Conservation (phyloP, 306 rosid genomes). For the Prunus salicina region DNA sequence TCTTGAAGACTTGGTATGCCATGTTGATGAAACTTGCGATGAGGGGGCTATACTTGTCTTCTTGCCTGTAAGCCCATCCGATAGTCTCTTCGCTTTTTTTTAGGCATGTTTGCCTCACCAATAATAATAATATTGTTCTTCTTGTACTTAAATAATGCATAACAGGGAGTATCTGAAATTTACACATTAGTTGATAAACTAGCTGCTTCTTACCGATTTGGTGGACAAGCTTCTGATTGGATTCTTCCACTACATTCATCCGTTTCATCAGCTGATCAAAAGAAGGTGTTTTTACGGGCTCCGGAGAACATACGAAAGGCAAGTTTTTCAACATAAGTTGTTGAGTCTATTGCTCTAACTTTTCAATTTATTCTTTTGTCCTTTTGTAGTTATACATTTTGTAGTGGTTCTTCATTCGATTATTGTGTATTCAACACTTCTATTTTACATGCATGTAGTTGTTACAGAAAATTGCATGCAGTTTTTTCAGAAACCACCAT, state of each 20-base stretch:
- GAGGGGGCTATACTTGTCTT: slow-evolving; percentile 92
- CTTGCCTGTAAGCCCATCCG: slow-evolving; percentile 69
- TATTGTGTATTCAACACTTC: not conserved
- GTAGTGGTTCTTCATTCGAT: not conserved
- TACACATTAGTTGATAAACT: slow-evolving; percentile 65
- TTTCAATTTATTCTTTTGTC: not conserved
- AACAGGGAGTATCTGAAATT: slow-evolving; percentile 83
- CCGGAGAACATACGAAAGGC: slow-evolving; percentile 80
- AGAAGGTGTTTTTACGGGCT: slow-evolving; percentile 78
- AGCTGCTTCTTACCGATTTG: slow-evolving; percentile 75
- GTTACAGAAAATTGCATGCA: not conserved
- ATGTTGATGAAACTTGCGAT: slow-evolving; percentile 65
- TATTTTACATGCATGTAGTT: not conserved
- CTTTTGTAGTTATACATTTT: not conserved
- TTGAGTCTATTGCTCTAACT: slow-evolving; percentile 5
- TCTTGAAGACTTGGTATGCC: slow-evolving; percentile 82
- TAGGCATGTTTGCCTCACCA: not conserved
- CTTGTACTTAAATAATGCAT: slow-evolving; percentile 8
- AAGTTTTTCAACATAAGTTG: slow-evolving; percentile 23
- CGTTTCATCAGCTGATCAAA: slow-evolving; percentile 72
- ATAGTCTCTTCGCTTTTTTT: slow-evolving; percentile 22
- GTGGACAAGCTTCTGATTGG: slow-evolving; percentile 92
- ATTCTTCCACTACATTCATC: slow-evolving; percentile 87
- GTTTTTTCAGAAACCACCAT: not conserved
- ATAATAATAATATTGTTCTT: not conserved